Evolutionary conservation across 768 basidiomycete genomes (phyloP).

Genomic region (Trametes coccinea): DNA sequence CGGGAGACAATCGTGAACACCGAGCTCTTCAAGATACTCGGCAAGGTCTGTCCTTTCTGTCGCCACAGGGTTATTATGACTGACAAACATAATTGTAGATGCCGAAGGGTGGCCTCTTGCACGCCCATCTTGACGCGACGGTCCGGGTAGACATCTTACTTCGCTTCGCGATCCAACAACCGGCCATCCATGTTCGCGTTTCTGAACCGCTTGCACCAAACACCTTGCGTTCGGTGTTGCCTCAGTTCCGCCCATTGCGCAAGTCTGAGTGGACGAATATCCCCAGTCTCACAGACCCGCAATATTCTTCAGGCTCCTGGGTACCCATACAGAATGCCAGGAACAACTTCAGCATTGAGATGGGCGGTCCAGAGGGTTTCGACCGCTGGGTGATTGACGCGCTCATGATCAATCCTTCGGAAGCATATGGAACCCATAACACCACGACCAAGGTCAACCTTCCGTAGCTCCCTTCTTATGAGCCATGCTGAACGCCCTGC

Average conservation of each 20-base stretch:
- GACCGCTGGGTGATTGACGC: slow-evolving; percentile 63
- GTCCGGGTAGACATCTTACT: slow-evolving; percentile 57
- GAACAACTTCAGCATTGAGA: slow-evolving; percentile 45
- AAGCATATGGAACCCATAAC: slow-evolving; percentile 74
- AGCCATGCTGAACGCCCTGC: background rate
- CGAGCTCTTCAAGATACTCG: slow-evolving; percentile 58
- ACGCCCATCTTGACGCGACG: slow-evolving; percentile 75
- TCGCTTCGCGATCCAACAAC: slow-evolving; percentile 53
- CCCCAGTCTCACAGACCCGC: slow-evolving; percentile 40
- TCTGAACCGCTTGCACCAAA: slow-evolving; percentile 39
- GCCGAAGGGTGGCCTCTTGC: slow-evolving; percentile 79
- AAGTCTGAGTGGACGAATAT: slow-evolving; percentile 25
- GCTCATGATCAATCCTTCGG: slow-evolving; percentile 66
- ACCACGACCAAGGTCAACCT: slow-evolving; percentile 58
- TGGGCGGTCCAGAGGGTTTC: slow-evolving; percentile 67
- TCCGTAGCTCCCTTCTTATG: background rate
- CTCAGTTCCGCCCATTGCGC: slow-evolving; percentile 55
- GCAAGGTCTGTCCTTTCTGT: slow-evolving; percentile 43
- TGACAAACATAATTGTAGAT: slow-evolving; percentile 44
- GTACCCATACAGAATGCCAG: slow-evolving; percentile 56
- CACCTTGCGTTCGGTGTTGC: slow-evolving; percentile 46
- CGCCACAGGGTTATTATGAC: background rate
- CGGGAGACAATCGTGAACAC: slow-evolving; percentile 52
- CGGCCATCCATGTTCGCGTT: slow-evolving; percentile 60
- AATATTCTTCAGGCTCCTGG: slow-evolving; percentile 52